phyloP scores from a whole-genome alignment of 352 stramenopile species.

The Globisporangium lucens region DNA sequence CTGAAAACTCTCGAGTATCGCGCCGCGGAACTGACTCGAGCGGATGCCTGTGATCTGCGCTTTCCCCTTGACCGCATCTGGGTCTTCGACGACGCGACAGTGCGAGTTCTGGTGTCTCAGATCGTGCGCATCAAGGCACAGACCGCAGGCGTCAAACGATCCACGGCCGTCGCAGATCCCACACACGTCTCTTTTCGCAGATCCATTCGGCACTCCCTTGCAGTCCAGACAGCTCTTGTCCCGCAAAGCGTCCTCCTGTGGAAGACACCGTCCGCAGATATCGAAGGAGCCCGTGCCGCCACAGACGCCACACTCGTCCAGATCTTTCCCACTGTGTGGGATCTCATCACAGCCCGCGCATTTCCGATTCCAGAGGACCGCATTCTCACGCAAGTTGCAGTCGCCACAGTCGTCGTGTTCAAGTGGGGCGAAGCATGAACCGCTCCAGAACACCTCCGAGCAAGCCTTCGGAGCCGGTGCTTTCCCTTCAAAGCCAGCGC shows the following conservation, averaged over 20 bases:
- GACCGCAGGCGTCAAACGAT: slow-evolving; percentile 34
- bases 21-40: slow-evolving; percentile 4
- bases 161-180: slow-evolving; percentile 30
- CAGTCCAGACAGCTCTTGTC: slow-evolving; percentile 29
- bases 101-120: slow-evolving; percentile 27
- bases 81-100: slow-evolving; percentile 30
- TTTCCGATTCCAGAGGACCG: slow-evolving; percentile 22
- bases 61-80: slow-evolving; percentile 26
- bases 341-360: slow-evolving; percentile 30
- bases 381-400: slow-evolving; percentile 11
- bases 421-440: slow-evolving; percentile 14
- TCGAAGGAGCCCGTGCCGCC: slow-evolving; percentile 30
- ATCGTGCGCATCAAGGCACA: slow-evolving; percentile 32
- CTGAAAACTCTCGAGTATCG: slow-evolving; percentile 10
- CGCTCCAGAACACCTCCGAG: slow-evolving; percentile 20
- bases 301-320: slow-evolving; percentile 31
- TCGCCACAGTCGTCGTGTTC: slow-evolving; percentile 26
- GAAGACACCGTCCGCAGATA: slow-evolving; percentile 27
- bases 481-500: not conserved
- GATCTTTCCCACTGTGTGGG: slow-evolving; percentile 21
- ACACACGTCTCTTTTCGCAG: slow-evolving; percentile 20
- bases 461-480: slow-evolving; percentile 15
- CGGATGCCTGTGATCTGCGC: slow-evolving; percentile 5
- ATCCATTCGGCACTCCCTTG: slow-evolving; percentile 25
- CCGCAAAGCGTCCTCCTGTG: slow-evolving; percentile 18